Evolutionary conservation across 2,329 filamentous ascomycete genomes (phyloP).

Genomic region (Didymella glomerata): DNA sequence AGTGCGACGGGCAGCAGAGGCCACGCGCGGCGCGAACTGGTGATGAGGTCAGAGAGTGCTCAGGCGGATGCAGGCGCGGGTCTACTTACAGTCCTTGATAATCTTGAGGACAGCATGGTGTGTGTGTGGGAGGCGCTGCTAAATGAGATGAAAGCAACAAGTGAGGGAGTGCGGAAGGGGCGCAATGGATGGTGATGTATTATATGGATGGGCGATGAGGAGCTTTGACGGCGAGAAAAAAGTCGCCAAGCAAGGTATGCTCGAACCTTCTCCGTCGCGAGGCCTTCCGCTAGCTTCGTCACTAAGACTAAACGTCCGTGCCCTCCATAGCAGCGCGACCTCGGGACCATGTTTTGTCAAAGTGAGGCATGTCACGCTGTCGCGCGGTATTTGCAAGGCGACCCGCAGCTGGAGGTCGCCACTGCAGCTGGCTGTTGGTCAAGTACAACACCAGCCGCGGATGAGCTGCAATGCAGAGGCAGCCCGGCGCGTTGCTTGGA

Average conservation of each 20-base stretch:
- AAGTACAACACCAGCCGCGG: neutral
- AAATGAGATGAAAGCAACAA: conserved; percentile 40
- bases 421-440: neutral
- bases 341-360: neutral
- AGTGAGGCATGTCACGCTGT: conserved; percentile 4
- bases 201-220: conserved; percentile 41
- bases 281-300: conserved; percentile 5
- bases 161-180: conserved; percentile 32
- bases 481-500: neutral
- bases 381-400: neutral
- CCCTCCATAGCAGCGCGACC: conserved; percentile 3
- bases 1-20: conserved; percentile 69
- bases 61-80: conserved; percentile 1
- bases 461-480: neutral
- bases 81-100: conserved; percentile 53
- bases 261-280: conserved; percentile 14
- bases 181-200: conserved; percentile 29
- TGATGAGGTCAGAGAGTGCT: conserved; percentile 39
- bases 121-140: conserved; percentile 42
- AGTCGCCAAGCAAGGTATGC: conserved; percentile 15
- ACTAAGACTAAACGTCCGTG: conserved; percentile 28
- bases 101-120: conserved; percentile 53
- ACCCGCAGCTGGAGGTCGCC: neutral
- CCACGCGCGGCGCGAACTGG: conserved; percentile 74
- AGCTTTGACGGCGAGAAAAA: conserved; percentile 40